These are phyloP conservation scores for Hibiscus trionum DNA, from an alignment of 345 rosid genomes.

Conservation along the genomic window DNA sequence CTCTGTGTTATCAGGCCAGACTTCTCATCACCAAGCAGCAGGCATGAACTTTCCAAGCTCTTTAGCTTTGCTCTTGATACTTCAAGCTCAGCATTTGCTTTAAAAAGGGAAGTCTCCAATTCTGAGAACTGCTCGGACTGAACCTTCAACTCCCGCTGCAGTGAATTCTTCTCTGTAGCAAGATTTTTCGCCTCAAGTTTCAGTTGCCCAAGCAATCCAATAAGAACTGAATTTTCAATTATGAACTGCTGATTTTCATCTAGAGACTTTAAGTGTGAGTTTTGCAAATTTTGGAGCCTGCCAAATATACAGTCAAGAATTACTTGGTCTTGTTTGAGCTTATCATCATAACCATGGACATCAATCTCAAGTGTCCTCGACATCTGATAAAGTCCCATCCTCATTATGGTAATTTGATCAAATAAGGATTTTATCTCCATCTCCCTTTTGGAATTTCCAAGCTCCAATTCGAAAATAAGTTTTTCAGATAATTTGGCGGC, in stretches of 20 bases:
- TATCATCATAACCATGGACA: constrained; percentile 26
- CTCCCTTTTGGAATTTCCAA: constrained; percentile 42
- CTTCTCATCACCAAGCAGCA: background rate
- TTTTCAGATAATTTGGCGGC: constrained; percentile 52
- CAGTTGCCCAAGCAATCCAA: constrained; percentile 52
- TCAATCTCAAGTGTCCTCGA: constrained; percentile 40
- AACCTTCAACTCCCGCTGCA: constrained; percentile 39
- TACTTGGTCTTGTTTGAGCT: constrained; percentile 34
- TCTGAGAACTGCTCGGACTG: constrained; percentile 34
- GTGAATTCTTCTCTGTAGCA: constrained; percentile 35
- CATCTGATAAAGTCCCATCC: constrained; percentile 44
- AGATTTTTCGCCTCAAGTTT: constrained; percentile 51
- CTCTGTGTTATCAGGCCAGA: too few relatives aligned
- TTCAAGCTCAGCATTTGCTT: constrained; percentile 71
- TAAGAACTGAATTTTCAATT: constrained; percentile 55
- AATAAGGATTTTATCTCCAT: constrained; percentile 44
- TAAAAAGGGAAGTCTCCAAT: constrained; percentile 50
- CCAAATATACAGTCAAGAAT: constrained; percentile 28
- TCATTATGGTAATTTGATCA: constrained; percentile 43
- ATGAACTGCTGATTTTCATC: constrained; percentile 49
- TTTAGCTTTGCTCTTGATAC: constrained; percentile 40
- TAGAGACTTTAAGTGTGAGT: constrained; percentile 33
- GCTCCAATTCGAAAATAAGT: constrained; percentile 45
- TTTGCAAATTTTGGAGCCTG: constrained; percentile 49
- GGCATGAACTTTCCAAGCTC: constrained; percentile 58